Evolutionary conservation across 805 yeast species (phyloP), one percentile per base, ranked within the genome.

Genomic region (Kuraishia capsulata): DNA sequence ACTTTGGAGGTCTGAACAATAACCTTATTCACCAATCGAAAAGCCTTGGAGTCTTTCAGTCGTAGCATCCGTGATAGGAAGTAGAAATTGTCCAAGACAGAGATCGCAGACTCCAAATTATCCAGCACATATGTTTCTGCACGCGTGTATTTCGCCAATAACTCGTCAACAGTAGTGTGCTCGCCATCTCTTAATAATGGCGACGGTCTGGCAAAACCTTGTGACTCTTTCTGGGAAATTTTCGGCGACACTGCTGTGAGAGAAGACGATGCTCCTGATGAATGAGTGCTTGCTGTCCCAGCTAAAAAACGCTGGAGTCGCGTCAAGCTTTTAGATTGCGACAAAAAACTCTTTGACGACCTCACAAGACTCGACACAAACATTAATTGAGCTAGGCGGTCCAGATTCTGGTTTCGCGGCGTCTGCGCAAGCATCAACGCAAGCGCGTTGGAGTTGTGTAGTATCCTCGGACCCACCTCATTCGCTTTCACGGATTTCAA

Each of bases 1-100:
- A 59, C 41, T 24, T 49, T 48, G 2, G 59, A 51, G 4, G 52
- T 36, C 28, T 46, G 51, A n/a, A 39, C 40, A 1, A 59, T 16
- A 1, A 52, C n/a, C 17, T 35, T 35, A 25, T 42, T 42, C 10
- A 53, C 14, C 0, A 45, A 28, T 38, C 36, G 44, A 31, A 23
- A 38, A 14, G 14, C 32, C 5, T 20, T 5, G 10, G 37, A 34
- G 19, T 34, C 21, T n/a, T 38, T 41, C 10, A 41, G 23, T 18
- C 29, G 36, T 14, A 40, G n/a, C 9, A 42, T 5, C 13, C 36
- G 19, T 16, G 43, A 39, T n/a, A 42, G 20, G 14, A 42, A 35
- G 8, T 36, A 28, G 16, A 37, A 33, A 25, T 42, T 39, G 30
- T 42, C 45, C 16, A 42, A 10, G 9, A 42, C n/a, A 11, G 43